Conservation (phyloP, 768 basidiomycete genomes). For the Gautieria morchelliformis region DNA sequence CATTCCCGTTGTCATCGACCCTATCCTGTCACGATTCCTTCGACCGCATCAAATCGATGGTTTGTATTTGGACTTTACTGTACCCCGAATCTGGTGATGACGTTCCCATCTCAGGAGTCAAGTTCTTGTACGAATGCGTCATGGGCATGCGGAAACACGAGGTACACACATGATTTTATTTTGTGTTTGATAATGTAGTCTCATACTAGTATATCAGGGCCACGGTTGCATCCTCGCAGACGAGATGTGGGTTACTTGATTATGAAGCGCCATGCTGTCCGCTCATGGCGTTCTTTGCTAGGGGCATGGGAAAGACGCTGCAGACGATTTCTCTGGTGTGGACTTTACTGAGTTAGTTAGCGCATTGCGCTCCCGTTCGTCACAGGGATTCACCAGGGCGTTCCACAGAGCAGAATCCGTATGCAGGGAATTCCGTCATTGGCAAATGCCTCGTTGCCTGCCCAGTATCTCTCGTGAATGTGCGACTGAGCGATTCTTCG, state of each 20-base stretch:
- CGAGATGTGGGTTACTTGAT: slow-evolving; percentile 57
- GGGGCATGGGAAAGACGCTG: slow-evolving; percentile 97
- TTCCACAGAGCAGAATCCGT: slow-evolving; percentile 74
- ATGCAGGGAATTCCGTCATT: slow-evolving; percentile 46
- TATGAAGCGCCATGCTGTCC: not conserved
- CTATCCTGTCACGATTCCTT: slow-evolving; percentile 64
- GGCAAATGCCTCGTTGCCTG: slow-evolving; percentile 89
- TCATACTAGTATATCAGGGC: slow-evolving; percentile 28
- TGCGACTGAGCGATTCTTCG: slow-evolving; percentile 25
- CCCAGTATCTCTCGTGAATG: slow-evolving; percentile 82
- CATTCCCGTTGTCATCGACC: slow-evolving; percentile 84
- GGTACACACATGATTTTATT: slow-evolving; percentile 7
- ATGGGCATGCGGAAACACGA: slow-evolving; percentile 92
- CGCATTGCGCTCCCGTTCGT: not conserved
- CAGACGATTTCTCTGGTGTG: slow-evolving; percentile 92
- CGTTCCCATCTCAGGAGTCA: slow-evolving; percentile 40
- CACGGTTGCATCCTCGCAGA: slow-evolving; percentile 95
- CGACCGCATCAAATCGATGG: slow-evolving; percentile 90
- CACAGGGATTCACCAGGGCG: not conserved
- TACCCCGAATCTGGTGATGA: not conserved
- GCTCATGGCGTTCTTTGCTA: slow-evolving; percentile 19
- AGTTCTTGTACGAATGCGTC: slow-evolving; percentile 91
- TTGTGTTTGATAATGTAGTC: not conserved
- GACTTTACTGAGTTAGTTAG: slow-evolving; percentile 74
- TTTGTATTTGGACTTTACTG: slow-evolving; percentile 11